Percentiles rank a stretch among this genome's conserved stretches.
phyloP scores from a whole-genome alignment of 1,139 yeast species.

The Taphrina confusa region DNA sequence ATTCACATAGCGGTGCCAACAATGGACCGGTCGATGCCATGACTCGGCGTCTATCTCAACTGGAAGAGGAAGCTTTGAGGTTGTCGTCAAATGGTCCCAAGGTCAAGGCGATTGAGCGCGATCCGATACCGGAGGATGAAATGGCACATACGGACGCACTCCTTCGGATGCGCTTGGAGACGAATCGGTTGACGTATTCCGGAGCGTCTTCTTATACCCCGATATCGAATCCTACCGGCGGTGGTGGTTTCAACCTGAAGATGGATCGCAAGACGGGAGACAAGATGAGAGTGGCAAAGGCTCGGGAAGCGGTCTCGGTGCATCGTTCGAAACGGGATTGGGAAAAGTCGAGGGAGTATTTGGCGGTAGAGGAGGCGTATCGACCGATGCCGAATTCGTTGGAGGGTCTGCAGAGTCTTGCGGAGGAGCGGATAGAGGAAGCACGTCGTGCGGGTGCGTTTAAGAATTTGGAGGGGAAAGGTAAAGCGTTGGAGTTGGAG shows the following conservation, averaged over 20 bases:
- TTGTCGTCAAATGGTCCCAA: background rate
- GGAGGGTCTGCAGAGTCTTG: conserved; percentile 63
- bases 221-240: conserved; percentile 16
- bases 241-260: conserved; percentile 10
- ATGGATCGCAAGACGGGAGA: conserved; percentile 30
- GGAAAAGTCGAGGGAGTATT: conserved; percentile 30
- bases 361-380: conserved; percentile 35
- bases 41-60: conserved; percentile 3
- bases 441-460: conserved; percentile 73
- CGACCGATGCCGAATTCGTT: conserved; percentile 52
- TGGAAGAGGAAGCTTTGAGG: background rate
- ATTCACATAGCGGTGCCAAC: background rate
- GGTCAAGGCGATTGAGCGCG: conserved; percentile 14
- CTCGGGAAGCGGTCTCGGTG: conserved; percentile 15
- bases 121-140: background rate
- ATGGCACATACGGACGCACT: conserved; percentile 13
- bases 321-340: conserved; percentile 19
- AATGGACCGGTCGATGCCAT: conserved; percentile 8
- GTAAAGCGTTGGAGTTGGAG: conserved; percentile 22
- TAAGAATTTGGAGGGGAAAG: conserved; percentile 50
- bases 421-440: conserved; percentile 73
- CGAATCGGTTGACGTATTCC: conserved; percentile 29
- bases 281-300: conserved; percentile 23
- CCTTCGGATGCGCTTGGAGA: conserved; percentile 15
- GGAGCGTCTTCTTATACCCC: conserved; percentile 28